phyloP scores from a whole-genome alignment of 192 early-diverging fungal genomes.

The Podila clonocystis region DNA sequence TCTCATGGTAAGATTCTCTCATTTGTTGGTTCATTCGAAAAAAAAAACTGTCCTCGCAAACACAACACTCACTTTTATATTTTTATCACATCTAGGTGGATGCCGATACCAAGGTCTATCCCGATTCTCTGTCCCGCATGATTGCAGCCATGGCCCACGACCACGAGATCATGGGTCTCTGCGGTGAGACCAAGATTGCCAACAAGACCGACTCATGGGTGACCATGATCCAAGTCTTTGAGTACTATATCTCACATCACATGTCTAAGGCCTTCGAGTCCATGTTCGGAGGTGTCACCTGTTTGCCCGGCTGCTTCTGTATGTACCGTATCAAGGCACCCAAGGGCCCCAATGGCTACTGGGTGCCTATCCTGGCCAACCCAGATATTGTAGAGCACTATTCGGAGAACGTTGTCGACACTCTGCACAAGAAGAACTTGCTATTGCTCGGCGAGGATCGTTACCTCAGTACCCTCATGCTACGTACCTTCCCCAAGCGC shows the following conservation, averaged over 20 bases:
- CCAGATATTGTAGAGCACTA: conserved; percentile 88
- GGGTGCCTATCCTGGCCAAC: conserved; percentile 87
- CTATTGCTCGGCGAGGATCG: conserved; percentile 95
- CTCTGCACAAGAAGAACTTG: conserved; percentile 95
- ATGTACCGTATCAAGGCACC: conserved; percentile 89
- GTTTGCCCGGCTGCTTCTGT: conserved; percentile 87
- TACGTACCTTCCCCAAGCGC: conserved; percentile 92
- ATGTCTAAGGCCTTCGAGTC: conserved; percentile 86
- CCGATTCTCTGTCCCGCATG: conserved; percentile 76
- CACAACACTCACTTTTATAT: background rate
- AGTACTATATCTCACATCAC: conserved; percentile 90
- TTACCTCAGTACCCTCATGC: conserved; percentile 94
- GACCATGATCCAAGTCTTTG: conserved; percentile 87
- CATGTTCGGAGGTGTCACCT: conserved; percentile 87
- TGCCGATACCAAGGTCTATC: conserved; percentile 86
- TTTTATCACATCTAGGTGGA: conserved; percentile 65
- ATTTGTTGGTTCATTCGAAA: background rate
- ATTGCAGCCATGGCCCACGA: conserved; percentile 79
- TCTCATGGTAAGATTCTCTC: conserved; percentile 63
- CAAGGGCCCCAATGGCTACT: conserved; percentile 80
- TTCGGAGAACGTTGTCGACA: conserved; percentile 86
- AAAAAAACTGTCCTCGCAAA: background rate
- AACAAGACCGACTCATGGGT: conserved; percentile 84
- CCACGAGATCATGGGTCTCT: conserved; percentile 76
- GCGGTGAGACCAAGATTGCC: conserved; percentile 85